A percentile compares a stretch with the other conserved stretches of the same genome.
Conservation (phyloP, 805 yeast genomes). For the Blastobotrys chiropterorum region DNA sequence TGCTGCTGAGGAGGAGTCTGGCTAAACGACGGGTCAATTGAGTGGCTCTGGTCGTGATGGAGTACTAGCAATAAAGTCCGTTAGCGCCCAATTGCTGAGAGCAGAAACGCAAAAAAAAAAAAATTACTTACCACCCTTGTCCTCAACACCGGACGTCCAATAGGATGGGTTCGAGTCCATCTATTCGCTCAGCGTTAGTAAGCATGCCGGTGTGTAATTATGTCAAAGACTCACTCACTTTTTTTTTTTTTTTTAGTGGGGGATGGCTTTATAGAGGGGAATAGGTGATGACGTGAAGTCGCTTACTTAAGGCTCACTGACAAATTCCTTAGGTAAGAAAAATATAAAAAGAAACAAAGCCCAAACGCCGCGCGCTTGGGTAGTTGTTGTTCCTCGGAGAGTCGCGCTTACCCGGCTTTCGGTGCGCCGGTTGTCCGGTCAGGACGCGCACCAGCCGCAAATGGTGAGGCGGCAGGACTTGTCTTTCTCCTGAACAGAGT, state of each 20-base stretch:
- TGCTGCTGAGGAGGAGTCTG: not conserved
- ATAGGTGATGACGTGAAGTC: not conserved
- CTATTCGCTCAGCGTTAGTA: not conserved
- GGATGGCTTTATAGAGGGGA: not conserved
- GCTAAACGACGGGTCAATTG: slow-evolving; percentile 5
- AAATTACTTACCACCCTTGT: not conserved
- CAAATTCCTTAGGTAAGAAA: not conserved
- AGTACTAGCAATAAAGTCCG: not conserved
- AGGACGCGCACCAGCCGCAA: too few species aligned
- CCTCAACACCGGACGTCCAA: not conserved
- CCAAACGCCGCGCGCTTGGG: not conserved
- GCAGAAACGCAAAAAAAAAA: too few species aligned
- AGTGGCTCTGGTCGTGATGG: not conserved
- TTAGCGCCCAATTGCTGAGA: too few species aligned
- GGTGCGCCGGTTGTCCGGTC: not conserved
- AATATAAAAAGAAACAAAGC: not conserved
- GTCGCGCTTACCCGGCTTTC: not conserved
- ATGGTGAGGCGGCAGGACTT: too few species aligned
- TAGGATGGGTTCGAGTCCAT: not conserved
- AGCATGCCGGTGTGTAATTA: not conserved
- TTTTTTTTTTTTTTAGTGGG: not conserved
- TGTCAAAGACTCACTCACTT: not conserved
- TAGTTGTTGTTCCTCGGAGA: not conserved
- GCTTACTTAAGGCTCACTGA: not conserved
- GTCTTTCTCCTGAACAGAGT: too few species aligned